Conservation (phyloP, 495 filamentous ascomycete genomes). For the Astrocystis sublimbata region DNA sequence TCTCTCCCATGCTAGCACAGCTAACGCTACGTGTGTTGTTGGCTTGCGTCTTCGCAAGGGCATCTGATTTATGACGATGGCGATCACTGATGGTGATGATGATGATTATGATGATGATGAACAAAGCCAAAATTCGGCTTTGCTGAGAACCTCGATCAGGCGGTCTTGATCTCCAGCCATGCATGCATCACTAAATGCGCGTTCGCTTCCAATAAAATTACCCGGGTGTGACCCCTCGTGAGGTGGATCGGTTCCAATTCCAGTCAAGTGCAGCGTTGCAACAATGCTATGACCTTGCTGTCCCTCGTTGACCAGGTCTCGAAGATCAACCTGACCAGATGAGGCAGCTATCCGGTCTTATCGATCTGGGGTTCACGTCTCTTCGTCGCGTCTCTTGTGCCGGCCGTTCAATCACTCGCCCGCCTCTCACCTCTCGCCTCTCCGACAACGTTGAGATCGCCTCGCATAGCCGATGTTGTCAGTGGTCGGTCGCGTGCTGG, state of each 20-base stretch:
- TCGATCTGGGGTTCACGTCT: background rate
- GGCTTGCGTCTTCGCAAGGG: too few species aligned
- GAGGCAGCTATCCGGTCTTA: background rate
- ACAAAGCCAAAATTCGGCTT: background rate
- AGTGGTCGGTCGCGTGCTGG: background rate
- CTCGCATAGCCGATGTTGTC: slow-evolving; percentile 7
- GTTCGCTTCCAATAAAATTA: slow-evolving; percentile 17
- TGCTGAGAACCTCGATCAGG: slow-evolving; percentile 14
- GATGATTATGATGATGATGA: slow-evolving; percentile 6
- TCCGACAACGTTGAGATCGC: background rate
- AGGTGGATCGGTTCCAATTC: slow-evolving; percentile 17
- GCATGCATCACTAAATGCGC: slow-evolving; percentile 18
- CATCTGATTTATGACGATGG: too few species aligned
- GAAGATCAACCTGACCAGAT: slow-evolving; percentile 6
- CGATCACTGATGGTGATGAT: too few species aligned
- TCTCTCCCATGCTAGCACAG: too few species aligned
- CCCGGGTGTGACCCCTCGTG: slow-evolving; percentile 16
- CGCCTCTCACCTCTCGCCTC: background rate
- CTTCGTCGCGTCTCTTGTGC: background rate
- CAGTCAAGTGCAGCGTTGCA: slow-evolving; percentile 9
- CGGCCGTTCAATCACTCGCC: background rate
- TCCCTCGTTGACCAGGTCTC: slow-evolving; percentile 11
- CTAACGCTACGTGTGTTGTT: too few species aligned
- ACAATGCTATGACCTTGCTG: slow-evolving; percentile 1
- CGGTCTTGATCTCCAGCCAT: slow-evolving; percentile 16